phyloP scores from a whole-genome alignment of 2,329 filamentous ascomycete species.

The Colletotrichum destructivum region DNA sequence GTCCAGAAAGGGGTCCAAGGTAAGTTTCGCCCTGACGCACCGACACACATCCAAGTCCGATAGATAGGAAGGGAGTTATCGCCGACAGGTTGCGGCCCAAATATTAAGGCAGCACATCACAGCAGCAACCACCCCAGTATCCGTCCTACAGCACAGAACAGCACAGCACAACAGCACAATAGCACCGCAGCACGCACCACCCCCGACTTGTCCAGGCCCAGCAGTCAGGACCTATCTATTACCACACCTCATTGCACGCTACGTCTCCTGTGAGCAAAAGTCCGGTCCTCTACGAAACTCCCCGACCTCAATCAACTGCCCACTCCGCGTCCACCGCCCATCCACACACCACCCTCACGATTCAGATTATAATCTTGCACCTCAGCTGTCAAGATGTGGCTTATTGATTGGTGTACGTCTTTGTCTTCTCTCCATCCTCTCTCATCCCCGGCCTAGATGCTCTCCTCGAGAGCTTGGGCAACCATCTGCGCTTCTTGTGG shows the following conservation, averaged over 20 bases:
- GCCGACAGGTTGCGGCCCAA: slow-evolving; percentile 17
- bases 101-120: slow-evolving; percentile 26
- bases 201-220: slow-evolving; percentile 13
- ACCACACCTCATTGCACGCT: slow-evolving; percentile 5
- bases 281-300: slow-evolving; percentile 31
- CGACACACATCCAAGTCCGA: background rate
- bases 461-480: slow-evolving; percentile 29
- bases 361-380: slow-evolving; percentile 40
- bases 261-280: slow-evolving; percentile 38
- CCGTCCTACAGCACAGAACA: slow-evolving; percentile 4
- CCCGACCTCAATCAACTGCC: slow-evolving; percentile 29
- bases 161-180: slow-evolving; percentile 25
- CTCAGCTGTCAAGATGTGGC: slow-evolving; percentile 78
- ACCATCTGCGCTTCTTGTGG: slow-evolving; percentile 21
- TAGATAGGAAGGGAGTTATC: background rate
- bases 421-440: background rate
- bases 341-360: slow-evolving; percentile 34
- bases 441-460: background rate
- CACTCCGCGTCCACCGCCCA: slow-evolving; percentile 38
- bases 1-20: background rate
- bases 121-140: slow-evolving; percentile 2
- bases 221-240: slow-evolving; percentile 4
- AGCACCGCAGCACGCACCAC: slow-evolving; percentile 18
- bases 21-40: slow-evolving; percentile 29
- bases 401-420: slow-evolving; percentile 92